Evolutionary conservation across 805 yeast genomes (phyloP).

Genomic region (Saccharomycopsis javanensis): DNA sequence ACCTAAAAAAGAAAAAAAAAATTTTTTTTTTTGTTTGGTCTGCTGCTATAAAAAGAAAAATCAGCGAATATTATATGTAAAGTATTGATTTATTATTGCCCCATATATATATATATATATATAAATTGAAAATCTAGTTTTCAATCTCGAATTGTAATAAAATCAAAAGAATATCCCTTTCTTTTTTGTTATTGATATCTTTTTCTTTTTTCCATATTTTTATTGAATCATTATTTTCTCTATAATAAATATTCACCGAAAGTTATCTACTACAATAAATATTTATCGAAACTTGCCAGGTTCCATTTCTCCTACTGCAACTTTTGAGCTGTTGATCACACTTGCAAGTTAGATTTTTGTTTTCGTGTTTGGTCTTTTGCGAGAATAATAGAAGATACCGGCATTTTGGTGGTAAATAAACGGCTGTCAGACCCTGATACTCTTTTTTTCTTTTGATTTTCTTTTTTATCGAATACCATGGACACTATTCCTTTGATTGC

Average conservation of each 20-base stretch:
- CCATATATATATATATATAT: not conserved
- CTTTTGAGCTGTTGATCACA: no score
- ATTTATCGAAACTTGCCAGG: no score
- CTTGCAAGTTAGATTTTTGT: no score
- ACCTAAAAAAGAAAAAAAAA: not conserved
- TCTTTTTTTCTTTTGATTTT: not conserved
- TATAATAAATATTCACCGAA: no score
- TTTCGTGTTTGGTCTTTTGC: no score
- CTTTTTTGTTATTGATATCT: not conserved
- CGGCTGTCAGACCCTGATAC: no score
- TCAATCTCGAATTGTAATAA: not conserved
- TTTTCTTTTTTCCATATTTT: not conserved
- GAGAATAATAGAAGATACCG: no score
- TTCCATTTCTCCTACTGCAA: no score
- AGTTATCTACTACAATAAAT: no score
- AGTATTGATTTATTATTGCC: no score
- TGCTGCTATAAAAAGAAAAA: not conserved
- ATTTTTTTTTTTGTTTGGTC: not conserved
- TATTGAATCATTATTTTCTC: no score
- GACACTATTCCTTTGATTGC: constrained; percentile 39
- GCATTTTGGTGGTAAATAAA: no score
- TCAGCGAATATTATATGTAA: not conserved
- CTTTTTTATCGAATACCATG: not conserved
- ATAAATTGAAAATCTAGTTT: not conserved
- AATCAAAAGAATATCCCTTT: not conserved